These are phyloP conservation scores for Lentinula detonsa DNA, from an alignment of 768 basidiomycete species.

Conservation along the genomic window DNA sequence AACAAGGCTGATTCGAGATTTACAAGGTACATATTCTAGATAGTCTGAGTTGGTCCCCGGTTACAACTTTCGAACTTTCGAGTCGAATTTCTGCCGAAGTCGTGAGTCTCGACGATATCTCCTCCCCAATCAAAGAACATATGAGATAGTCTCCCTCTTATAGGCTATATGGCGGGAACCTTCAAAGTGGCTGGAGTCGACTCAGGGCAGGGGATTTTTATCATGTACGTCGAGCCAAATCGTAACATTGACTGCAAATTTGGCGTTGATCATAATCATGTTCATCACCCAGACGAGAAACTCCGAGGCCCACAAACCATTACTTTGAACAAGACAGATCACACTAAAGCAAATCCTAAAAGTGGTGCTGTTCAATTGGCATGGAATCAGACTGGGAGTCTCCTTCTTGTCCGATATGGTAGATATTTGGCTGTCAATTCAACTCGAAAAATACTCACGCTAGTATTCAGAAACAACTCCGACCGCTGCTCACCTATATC, in stretches of 20 bases:
- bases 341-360: conserved; percentile 58
- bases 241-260: not conserved
- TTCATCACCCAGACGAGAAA: conserved; percentile 49
- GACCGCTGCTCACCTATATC: conserved; percentile 59
- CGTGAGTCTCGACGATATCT: conserved; percentile 31
- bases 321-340: conserved; percentile 43
- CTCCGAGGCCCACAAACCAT: conserved; percentile 52
- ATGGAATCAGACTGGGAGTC: conserved; percentile 74
- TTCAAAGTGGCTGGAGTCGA: conserved; percentile 74
- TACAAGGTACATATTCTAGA: conserved; percentile 70
- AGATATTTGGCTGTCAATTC: conserved; percentile 8
- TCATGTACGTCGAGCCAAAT: conserved; percentile 52
- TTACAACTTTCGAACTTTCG: conserved; percentile 56
- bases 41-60: conserved; percentile 66
- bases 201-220: conserved; percentile 80
- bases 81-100: conserved; percentile 48
- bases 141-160: not conserved
- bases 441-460: not conserved
- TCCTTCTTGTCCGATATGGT: conserved; percentile 76
- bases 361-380: conserved; percentile 67
- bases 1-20: not conserved
- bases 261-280: not conserved
- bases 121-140: not conserved
- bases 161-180: conserved; percentile 88
- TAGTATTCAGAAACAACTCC: conserved; percentile 51